These are phyloP conservation scores for Auricularia sp. DNA, from an alignment of 768 basidiomycete species.

Conservation along the genomic window DNA sequence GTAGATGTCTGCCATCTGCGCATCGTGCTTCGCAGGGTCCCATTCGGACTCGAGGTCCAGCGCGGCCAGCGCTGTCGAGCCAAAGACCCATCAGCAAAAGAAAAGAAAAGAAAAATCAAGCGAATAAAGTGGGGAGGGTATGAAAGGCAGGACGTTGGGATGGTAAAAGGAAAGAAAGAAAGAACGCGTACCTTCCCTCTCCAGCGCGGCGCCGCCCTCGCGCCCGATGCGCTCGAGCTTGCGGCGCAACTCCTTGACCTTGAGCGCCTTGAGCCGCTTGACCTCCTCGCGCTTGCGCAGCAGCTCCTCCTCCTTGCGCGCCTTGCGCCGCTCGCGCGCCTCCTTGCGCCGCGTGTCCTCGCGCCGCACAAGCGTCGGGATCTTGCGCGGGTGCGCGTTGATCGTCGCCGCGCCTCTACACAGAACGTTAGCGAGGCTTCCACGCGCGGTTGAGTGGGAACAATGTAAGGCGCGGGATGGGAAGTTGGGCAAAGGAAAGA, in stretches of 20 bases:
- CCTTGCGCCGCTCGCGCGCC: slow-evolving; percentile 67
- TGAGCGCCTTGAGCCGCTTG: slow-evolving; percentile 67
- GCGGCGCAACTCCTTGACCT: slow-evolving; percentile 68
- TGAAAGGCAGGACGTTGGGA: too few species aligned
- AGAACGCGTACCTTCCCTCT: slow-evolving; percentile 21
- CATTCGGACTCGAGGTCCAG: slow-evolving; percentile 89
- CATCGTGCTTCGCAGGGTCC: slow-evolving; percentile 79
- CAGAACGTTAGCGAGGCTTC: too few species aligned
- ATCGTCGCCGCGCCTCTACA: slow-evolving; percentile 46
- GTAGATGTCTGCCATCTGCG: slow-evolving; percentile 71
- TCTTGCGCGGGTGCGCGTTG: slow-evolving; percentile 63
- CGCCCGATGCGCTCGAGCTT: slow-evolving; percentile 64
- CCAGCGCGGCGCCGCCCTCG: slow-evolving; percentile 53
- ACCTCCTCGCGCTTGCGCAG: slow-evolving; percentile 71
- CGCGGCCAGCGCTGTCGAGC: slow-evolving; percentile 42
- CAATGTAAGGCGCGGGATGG: too few species aligned
- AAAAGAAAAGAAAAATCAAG: too few species aligned
- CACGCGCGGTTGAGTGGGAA: too few species aligned
- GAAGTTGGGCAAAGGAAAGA: too few species aligned
- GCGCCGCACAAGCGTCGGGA: slow-evolving; percentile 44
- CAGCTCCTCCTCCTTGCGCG: slow-evolving; percentile 71
- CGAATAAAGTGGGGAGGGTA: too few species aligned
- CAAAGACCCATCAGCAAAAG: neutral
- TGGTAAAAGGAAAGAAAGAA: too few species aligned
- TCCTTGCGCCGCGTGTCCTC: slow-evolving; percentile 73